Conservation (phyloP, 2,329 filamentous ascomycete genomes). For the Aspergillus novofumigatus region DNA sequence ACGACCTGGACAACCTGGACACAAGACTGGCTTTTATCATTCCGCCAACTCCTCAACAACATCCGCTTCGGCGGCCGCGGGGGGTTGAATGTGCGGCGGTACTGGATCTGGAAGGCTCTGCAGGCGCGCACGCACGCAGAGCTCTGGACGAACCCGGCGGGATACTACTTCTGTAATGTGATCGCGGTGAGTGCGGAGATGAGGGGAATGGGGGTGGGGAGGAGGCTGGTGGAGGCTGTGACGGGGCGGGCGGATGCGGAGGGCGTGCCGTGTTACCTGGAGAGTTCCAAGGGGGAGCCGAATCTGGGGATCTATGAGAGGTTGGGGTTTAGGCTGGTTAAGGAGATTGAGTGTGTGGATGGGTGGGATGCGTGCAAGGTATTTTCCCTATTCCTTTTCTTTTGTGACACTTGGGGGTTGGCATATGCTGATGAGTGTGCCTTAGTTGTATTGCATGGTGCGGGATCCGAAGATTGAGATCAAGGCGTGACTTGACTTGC, state of each 20-base stretch:
- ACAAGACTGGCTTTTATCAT: constrained; percentile 62
- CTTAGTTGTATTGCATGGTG: constrained; percentile 24
- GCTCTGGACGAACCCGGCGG: constrained; percentile 61
- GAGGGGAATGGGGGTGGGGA: constrained; percentile 65
- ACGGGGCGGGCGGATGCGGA: constrained; percentile 61
- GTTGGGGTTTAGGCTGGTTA: constrained; percentile 63
- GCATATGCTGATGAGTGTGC: constrained; percentile 1
- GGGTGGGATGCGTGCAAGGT: constrained; percentile 52
- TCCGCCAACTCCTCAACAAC: constrained; percentile 64
- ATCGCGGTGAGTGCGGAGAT: constrained; percentile 63
- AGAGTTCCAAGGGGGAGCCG: constrained; percentile 63
- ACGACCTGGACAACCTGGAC: constrained; percentile 59
- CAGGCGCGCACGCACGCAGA: constrained; percentile 59
- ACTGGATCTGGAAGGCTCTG: constrained; percentile 67
- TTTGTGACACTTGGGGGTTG: no score
- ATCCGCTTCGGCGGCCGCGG: constrained; percentile 61
- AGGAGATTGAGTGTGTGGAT: constrained; percentile 65
- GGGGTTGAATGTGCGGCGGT: constrained; percentile 62
- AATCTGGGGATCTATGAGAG: constrained; percentile 68
- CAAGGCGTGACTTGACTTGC: constrained; percentile 4
- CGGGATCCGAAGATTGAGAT: constrained; percentile 13
- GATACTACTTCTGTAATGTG: constrained; percentile 75
- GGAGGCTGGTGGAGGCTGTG: constrained; percentile 60
- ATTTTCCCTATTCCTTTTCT: constrained; percentile 1
- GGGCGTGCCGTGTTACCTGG: constrained; percentile 63